Base-by-base conservation (phyloP, 192 early-diverging fungal genomes). In the Entomortierella beljakovae region DNA sequence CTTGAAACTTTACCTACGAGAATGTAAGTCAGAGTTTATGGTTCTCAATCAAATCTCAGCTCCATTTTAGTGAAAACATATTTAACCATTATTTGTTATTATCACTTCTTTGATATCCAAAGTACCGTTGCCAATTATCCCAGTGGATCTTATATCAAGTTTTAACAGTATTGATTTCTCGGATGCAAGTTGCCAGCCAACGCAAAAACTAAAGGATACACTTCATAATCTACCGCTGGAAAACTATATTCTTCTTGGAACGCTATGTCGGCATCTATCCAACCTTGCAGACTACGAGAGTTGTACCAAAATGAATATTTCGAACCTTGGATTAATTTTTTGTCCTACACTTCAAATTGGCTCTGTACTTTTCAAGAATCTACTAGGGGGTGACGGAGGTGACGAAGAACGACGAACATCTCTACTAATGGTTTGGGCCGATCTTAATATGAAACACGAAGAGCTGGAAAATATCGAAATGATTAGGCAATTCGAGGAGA, bases 301-400 rank as follows among this genome's bases (percentile, higher is more conserved):
- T 29, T 65, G 57, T 29, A 89, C 87, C 40, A 80, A 82, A 54
- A 89, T 89, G 88, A 86, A 79, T 16, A 82, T 83, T 8, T 86
- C 84, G 23, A 89, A 89, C 38, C 69, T 89, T 8, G 88, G 82
- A 0, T 67, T 89, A 0, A 89, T 89, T 7, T 89, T 89, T 70
- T 85, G 82, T 50, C 88, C 88, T 2, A 89, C 88, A 0, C 57
- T 89, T 10, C 81, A 80, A 31, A 81, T 89, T 28, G 81, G 84
- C 2, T 82, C 83, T 18, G 69, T 81, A 11, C 57, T 89, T 7
- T 89, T 89, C 57, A 83, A 83, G 25, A 83, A 84, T 34, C 71
- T 89, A 37, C 74, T 89, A 11, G 82, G 82, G 15, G 67, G 84
- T 20, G 66, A 74, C 55, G 64, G 68, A 2, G 29, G 49, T 31